Evolutionary conservation across 305 asterid genomes (phyloP), one percentile per base, ranked within the genome.

Genomic region (Solanum hybrid): DNA sequence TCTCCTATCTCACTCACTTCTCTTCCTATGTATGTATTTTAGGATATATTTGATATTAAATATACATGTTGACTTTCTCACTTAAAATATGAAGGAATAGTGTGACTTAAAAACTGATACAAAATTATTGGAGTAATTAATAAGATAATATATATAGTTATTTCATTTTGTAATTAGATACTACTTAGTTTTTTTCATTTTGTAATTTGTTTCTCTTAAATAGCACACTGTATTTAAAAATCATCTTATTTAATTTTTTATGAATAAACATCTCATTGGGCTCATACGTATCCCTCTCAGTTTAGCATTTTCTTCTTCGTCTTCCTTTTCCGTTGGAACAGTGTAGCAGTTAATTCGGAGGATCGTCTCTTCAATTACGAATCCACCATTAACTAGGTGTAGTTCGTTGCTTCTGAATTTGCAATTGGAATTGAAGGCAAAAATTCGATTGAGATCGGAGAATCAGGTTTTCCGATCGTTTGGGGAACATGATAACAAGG

Each of bases 401-500:
- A 89, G 73, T 22, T 85, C 11, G 27, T 33, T 79, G 65, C 87
- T 34, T 89, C 34, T 13, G 70, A 38, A 34, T 20, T 41, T 73
- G 79, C 57, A 61, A 51, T 32, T 89, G 36, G 34, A 51, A 65
- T 31, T 26, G 78, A 20, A 51, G 75, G 31, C 12, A 24, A 76
- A 70, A 51, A 41, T 14, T 26, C 20, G 72, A 61, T 45, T 78
- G 86, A 79, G 34, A 45, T 91, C 90, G 80, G 79, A 51, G 79
- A 24, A 51, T 29, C 20, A 51, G 61, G 80, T 88, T 68, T 51
- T 81, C 37, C 27, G 88, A 33, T 51, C 88, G 80, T 32, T 79
- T 36, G 17, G 73, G 86, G 83, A 90, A 90, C 86, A 96, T 96
- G 99, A 96, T 96, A 93, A 96, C 99, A 88, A 95, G 98, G 87